phyloP scores from a whole-genome alignment of 345 rosid species.

The Eucalyptus erythrocorys region DNA sequence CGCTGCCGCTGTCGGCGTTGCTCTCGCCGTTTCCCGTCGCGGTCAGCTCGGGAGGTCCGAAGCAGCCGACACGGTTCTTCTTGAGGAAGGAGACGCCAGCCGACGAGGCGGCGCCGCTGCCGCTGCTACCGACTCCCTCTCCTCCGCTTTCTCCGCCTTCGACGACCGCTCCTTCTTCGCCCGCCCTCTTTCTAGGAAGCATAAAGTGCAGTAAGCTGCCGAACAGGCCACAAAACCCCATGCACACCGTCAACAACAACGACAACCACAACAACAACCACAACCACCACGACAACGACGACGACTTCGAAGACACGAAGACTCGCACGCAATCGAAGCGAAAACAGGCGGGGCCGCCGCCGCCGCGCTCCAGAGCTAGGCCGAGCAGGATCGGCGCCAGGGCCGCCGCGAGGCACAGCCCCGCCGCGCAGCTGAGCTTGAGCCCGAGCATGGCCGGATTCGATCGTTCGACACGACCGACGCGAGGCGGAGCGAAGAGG shows the following conservation, averaged over 20 bases:
- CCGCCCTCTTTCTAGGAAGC: slow-evolving; percentile 89
- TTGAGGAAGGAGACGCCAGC: slow-evolving; percentile 24
- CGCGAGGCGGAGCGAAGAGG: neutral
- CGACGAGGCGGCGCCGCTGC: neutral
- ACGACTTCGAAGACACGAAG: neutral
- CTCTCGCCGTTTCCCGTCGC: neutral
- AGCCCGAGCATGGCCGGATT: neutral
- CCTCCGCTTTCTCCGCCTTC: slow-evolving; percentile 15
- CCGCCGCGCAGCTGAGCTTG: slow-evolving; percentile 4
- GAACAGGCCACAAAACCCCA: slow-evolving; percentile 25
- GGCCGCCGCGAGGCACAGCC: neutral
- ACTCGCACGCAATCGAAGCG: neutral
- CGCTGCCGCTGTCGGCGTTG: neutral
- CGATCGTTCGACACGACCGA: neutral
- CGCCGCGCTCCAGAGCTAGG: neutral
- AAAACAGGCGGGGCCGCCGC: neutral
- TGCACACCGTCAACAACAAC: neutral
- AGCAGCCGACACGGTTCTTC: slow-evolving; percentile 39
- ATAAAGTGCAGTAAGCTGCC: slow-evolving; percentile 68
- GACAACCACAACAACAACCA: neutral
- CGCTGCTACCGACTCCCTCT: neutral
- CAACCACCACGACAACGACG: neutral
- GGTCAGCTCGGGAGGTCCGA: slow-evolving; percentile 3
- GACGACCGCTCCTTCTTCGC: slow-evolving; percentile 25
- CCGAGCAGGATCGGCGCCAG: neutral